Base-by-base conservation (phyloP, 306 rosid genomes). In the Cotoneaster glaucophyllus region DNA sequence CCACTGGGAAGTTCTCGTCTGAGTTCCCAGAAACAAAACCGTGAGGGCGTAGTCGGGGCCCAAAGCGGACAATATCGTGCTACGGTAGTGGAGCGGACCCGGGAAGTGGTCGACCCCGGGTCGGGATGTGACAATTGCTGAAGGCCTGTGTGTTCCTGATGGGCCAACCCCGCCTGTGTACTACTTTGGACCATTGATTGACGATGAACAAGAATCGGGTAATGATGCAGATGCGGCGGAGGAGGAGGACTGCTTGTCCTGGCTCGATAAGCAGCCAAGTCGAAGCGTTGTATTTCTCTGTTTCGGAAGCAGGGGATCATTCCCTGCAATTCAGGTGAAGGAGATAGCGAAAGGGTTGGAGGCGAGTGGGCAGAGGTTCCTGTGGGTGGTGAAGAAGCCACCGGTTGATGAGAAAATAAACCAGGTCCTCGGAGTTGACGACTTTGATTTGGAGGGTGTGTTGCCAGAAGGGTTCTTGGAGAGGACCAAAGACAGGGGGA, bases 391-490 rank as follows among this genome's bases (percentile, higher is more conserved):
- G 52, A 76, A 68, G 41, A 41, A 70, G 25, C 84, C 86, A 0
- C 72, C 70, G 0, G 7, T 4, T 2, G 80, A 64, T n/a, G 79
- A 74, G 39, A 64, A 68, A 43, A 21, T 4, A 3, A 79, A 73
- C 65, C 74, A 44, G 29, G 69, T 7, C 7, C 29, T 22, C 0
- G 74, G 66, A 4, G 25, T 43, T 18, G 21, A 18, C 4, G 84
- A 77, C 8, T 77, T 66, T 43, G 63, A 6, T 7, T 44, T 54
- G 70, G 17, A 21, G 21, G 9, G 39, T 34, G 56, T 76, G 1
- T 19, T 85, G 64, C 85, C 85, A 7, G 66, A 78, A 11, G 83
- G 89, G 22, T 82, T 85, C n/a, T 3, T 77, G 67, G 81, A 77
- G 70, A 77, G 85, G 69, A 83, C 81, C 1, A 62, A 8, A 67